A percentile compares a stretch with the other conserved stretches of the same genome.
Evolutionary conservation across 1,139 yeast genomes (phyloP).

Genomic region (Blastobotrys petasosporus): DNA sequence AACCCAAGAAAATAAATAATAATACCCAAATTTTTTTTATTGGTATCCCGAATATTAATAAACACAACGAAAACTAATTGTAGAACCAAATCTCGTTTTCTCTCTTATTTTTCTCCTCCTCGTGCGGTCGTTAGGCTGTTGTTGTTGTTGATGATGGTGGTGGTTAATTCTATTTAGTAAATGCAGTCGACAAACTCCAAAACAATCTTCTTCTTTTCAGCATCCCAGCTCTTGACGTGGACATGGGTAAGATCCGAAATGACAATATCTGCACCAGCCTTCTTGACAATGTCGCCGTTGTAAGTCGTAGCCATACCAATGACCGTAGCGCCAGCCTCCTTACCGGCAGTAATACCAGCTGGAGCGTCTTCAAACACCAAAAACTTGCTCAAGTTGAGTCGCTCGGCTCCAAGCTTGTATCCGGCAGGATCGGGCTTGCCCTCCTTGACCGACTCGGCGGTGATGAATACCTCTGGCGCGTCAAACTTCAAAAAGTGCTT

Average conservation of each 20-base stretch:
- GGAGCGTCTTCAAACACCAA: conserved; percentile 86
- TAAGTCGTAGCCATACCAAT: conserved; percentile 82
- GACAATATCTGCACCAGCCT: conserved; percentile 75
- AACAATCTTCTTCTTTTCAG: conserved; percentile 22
- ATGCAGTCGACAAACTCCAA: conserved; percentile 18
- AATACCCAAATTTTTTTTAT: too few species aligned
- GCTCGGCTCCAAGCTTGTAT: conserved; percentile 58
- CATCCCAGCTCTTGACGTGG: conserved; percentile 33
- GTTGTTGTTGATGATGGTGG: not conserved
- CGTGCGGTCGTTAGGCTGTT: too few species aligned
- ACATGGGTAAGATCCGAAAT: conserved; percentile 60
- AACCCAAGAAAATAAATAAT: too few species aligned
- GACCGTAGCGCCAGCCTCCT: conserved; percentile 75
- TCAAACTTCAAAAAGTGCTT: conserved; percentile 51
- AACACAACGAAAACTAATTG: too few species aligned
- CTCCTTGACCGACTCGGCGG: conserved; percentile 68
- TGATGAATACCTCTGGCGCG: conserved; percentile 67
- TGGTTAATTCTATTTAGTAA: conserved; percentile 8
- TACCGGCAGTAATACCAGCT: conserved; percentile 81
- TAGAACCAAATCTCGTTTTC: too few species aligned
- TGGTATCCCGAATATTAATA: too few species aligned
- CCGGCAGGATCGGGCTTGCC: conserved; percentile 89
- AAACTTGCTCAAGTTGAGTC: conserved; percentile 44
- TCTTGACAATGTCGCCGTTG: conserved; percentile 59
- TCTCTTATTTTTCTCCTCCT: too few species aligned